These are phyloP conservation scores for Pleodorina starrii DNA, from an alignment of 139 green algal species.

Conservation along the genomic window DNA sequence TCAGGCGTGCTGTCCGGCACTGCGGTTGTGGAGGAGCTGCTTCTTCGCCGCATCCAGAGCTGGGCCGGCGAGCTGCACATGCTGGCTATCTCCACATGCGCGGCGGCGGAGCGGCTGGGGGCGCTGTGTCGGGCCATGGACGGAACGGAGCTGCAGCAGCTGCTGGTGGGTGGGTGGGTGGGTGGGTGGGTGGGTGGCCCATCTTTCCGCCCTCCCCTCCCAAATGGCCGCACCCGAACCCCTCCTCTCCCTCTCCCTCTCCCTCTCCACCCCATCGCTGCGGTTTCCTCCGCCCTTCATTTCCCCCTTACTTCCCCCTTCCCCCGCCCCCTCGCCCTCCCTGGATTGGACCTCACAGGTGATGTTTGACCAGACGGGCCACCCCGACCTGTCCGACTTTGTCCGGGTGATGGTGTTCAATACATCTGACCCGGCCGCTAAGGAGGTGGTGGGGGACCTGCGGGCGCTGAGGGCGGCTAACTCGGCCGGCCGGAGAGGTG, in stretches of 20 bases:
- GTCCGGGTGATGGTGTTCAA: slow-evolving; percentile 53
- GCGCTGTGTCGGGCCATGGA: slow-evolving; percentile 26
- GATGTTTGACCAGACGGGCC: slow-evolving; percentile 43
- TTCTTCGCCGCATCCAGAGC: slow-evolving; percentile 42
- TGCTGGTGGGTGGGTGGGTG: slow-evolving; percentile 25
- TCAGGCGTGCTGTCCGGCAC: slow-evolving; percentile 55
- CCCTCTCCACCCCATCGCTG: no score
- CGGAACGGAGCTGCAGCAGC: slow-evolving; percentile 50
- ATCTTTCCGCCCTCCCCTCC: no score
- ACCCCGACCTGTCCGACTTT: slow-evolving; percentile 53
- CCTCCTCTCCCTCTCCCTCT: no score
- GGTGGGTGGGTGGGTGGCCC: no score
- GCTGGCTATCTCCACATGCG: slow-evolving; percentile 24
- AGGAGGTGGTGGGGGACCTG: slow-evolving; percentile 46
- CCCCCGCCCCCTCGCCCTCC: background rate
- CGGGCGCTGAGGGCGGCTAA: slow-evolving; percentile 12
- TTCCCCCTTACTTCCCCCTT: background rate
- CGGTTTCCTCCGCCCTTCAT: background rate
- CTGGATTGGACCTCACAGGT: slow-evolving; percentile 14
- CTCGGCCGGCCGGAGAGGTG: slow-evolving; percentile 20
- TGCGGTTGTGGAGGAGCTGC: slow-evolving; percentile 54
- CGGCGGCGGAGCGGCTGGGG: slow-evolving; percentile 34
- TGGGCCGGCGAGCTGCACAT: slow-evolving; percentile 41
- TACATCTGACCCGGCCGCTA: slow-evolving; percentile 37
- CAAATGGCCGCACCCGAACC: no score